These are phyloP conservation scores for Fusarium pininemorale DNA, from an alignment of 2,329 filamentous ascomycete genomes.

Conservation along the genomic window DNA sequence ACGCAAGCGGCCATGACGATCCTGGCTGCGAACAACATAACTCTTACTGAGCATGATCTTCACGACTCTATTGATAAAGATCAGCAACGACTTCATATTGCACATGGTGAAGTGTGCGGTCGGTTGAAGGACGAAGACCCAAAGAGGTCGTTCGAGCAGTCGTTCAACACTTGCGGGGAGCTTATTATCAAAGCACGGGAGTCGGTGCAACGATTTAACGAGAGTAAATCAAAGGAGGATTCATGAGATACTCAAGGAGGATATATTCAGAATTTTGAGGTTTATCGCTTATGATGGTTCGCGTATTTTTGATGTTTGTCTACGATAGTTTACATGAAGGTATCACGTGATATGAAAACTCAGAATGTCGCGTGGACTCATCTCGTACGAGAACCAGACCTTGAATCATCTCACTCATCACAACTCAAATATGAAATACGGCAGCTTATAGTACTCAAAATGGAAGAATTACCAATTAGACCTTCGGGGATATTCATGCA, in stretches of 20 bases:
- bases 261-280: background rate
- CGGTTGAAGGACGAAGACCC: background rate
- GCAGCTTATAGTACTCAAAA: background rate
- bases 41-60: background rate
- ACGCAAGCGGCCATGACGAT: background rate
- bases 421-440: background rate
- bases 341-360: slow-evolving; percentile 15
- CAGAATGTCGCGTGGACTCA: background rate
- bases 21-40: background rate
- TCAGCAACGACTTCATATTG: background rate
- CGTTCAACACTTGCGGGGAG: background rate
- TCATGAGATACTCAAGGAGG: rapidly evolving
- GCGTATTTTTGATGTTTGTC: background rate
- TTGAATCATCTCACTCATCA: background rate
- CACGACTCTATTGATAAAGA: background rate
- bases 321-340: rapidly evolving
- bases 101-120: background rate
- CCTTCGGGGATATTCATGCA: slow-evolving; percentile 56
- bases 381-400: background rate
- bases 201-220: background rate
- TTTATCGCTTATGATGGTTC: background rate
- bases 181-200: rapidly evolving
- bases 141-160: rapidly evolving
- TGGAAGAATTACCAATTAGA: slow-evolving; percentile 38
- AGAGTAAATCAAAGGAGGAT: rapidly evolving